phyloP scores from a whole-genome alignment of 2,329 filamentous ascomycete genomes.

The Calonectria hawksworthii region DNA sequence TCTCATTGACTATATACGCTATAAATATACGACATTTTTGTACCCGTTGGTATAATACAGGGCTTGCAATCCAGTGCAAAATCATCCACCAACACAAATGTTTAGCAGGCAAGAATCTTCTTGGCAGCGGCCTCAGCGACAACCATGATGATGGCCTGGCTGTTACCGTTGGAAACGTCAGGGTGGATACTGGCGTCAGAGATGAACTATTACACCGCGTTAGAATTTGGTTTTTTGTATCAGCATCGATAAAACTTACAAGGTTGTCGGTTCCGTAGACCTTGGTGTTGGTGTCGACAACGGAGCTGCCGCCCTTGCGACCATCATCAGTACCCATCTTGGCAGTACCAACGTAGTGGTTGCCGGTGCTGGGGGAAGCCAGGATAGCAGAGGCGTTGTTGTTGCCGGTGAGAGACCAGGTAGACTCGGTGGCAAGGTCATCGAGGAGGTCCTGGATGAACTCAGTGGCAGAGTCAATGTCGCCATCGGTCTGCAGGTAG shows the following conservation, averaged over 20 bases:
- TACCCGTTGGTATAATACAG: background rate
- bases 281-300: constrained; percentile 73
- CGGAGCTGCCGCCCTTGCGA: constrained; percentile 64
- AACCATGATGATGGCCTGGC: constrained; percentile 73
- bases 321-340: constrained; percentile 73
- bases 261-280: constrained; percentile 78
- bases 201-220: constrained; percentile 58
- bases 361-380: constrained; percentile 51
- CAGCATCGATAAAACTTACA: constrained; percentile 15
- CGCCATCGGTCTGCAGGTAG: constrained; percentile 70
- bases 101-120: constrained; percentile 32
- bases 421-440: constrained; percentile 58
- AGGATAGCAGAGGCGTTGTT: constrained; percentile 47
- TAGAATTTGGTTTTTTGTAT: background rate
- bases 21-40: background rate
- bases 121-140: constrained; percentile 69
- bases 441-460: constrained; percentile 73
- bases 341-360: constrained; percentile 68
- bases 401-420: constrained; percentile 27
- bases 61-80: background rate
- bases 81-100: background rate
- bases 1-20: background rate
- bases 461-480: constrained; percentile 74
- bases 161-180: constrained; percentile 76
- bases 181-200: constrained; percentile 78